Base-by-base conservation (phyloP, 805 yeast genomes). In the Wickerhamiella occidentalis region DNA sequence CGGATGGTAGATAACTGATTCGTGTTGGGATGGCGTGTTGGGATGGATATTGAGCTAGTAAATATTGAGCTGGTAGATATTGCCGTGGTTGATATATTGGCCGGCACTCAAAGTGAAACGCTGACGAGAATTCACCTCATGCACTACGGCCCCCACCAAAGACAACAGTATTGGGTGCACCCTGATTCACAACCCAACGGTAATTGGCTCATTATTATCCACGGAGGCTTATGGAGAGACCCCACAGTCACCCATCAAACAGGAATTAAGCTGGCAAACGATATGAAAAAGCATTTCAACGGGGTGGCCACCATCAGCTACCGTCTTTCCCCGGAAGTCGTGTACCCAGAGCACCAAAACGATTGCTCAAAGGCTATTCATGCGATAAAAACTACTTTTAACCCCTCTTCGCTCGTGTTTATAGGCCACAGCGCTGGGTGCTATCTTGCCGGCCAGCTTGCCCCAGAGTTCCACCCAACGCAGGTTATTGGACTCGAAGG, bases 151-250 rank as follows among this genome's bases (percentile, higher is more conserved):
- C 26, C 38, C 22, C 36, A 45, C 18, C 5, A 17, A 11, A 17
- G 48, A 2, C 41, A 45, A 22, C 22, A 9, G n/a, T 18, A 33
- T 9, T 45, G 48, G 48, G 48, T 23, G 4, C 28, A 33, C 17
- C 30, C 29, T 13, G 26, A 42, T 9, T 28, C 46, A 3, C 17
- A 9, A 11, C 43, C 22, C 12, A 23, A 40, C 6, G 43, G 48
- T 30, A 33, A 19, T 17, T 45, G 48, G 48, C 37, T 37, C 13
- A 23, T 45, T 13, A 29, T 45, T 11, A 45, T 45, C 19, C 48
- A 45, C n/a, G 48, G 48, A 7, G 48, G 48, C 3, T 22, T 45
- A n/a, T 45, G 48, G 48, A 25, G 41, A 6, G 41, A 45, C 28
- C 33, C 13, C 6, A 21, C 19, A 2, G 22, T 45, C 3, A 37